A percentile compares a stretch with the other conserved stretches of the same genome.
phyloP scores from a whole-genome alignment of 2,329 filamentous ascomycete species.

The Monosporascus cannonballus region DNA sequence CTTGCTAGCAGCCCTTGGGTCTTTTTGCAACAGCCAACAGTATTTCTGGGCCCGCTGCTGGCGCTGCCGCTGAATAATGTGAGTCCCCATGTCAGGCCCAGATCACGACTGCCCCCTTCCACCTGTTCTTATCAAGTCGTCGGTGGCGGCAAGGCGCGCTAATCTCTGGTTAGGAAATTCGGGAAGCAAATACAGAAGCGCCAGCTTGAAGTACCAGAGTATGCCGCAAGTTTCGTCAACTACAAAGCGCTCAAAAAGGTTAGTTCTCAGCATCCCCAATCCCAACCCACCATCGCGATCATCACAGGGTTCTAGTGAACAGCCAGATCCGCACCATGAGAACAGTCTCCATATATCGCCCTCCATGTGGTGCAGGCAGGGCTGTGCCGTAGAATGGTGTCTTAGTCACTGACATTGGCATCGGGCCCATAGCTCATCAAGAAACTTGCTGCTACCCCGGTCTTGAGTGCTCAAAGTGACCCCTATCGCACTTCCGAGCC shows the following conservation, averaged over 20 bases:
- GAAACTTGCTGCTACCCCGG: conserved; percentile 87
- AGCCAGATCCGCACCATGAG: no score
- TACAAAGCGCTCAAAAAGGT: conserved; percentile 99
- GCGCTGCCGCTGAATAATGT: conserved; percentile 28
- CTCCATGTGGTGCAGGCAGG: conserved; percentile 4
- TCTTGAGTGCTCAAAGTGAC: conserved; percentile 71
- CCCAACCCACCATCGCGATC: conserved; percentile 5
- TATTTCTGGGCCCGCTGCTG: conserved; percentile 18
- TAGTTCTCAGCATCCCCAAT: conserved; percentile 18
- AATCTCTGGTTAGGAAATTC: conserved; percentile 73
- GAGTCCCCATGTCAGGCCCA: conserved; percentile 12
- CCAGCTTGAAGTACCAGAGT: conserved; percentile 98
- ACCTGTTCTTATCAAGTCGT: neutral
- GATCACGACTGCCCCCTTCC: neutral
- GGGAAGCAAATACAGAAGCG: conserved; percentile 99
- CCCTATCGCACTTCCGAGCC: conserved; percentile 38
- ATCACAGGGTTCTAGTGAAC: conserved; percentile 1
- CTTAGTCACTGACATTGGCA: conserved; percentile 23
- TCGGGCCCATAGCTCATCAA: conserved; percentile 75
- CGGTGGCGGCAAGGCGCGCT: conserved; percentile 7
- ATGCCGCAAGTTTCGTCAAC: conserved; percentile 98
- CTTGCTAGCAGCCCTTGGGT: conserved; percentile 6
- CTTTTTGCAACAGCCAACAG: conserved; percentile 13
- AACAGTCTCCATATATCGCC: no score
- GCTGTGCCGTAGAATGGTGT: conserved; percentile 6